A percentile compares a stretch with the other conserved stretches of the same genome.
phyloP scores from a whole-genome alignment of 2,329 filamentous ascomycete genomes.

The Penicillium sp. region DNA sequence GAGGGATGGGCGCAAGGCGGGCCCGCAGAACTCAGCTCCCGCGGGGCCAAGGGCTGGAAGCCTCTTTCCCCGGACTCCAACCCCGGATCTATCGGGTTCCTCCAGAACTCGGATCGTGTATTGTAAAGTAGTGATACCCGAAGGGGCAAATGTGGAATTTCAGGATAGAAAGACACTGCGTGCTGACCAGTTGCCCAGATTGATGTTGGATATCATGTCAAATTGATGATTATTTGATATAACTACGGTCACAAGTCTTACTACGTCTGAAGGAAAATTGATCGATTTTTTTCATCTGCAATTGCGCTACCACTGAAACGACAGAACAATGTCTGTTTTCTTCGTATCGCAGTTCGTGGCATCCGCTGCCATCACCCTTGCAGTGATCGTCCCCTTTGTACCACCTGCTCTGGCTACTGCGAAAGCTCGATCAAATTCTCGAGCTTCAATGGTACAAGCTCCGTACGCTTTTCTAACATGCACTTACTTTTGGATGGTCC shows the following conservation, averaged over 20 bases:
- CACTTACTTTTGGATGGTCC: too few relatives aligned
- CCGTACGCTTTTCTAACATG: too few relatives aligned
- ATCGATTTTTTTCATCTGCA: too few relatives aligned
- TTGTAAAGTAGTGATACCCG: background rate
- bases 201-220: too few relatives aligned
- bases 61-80: background rate
- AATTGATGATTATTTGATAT: too few relatives aligned
- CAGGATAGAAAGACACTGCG: too few relatives aligned
- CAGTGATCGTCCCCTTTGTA: background rate
- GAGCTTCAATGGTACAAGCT: background rate
- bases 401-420: background rate
- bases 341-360: background rate
- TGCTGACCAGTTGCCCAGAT: too few relatives aligned
- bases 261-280: too few relatives aligned
- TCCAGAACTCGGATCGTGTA: background rate
- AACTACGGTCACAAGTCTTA: too few relatives aligned
- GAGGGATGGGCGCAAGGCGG: background rate
- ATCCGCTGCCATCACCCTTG: background rate
- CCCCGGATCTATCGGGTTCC: background rate
- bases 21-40: background rate
- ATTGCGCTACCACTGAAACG: background rate
- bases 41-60: background rate
- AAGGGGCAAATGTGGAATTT: background rate
- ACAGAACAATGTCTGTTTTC: background rate
- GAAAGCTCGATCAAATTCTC: background rate